phyloP scores from a whole-genome alignment of 495 filamentous ascomycete genomes.

The Cercophora sp. region DNA sequence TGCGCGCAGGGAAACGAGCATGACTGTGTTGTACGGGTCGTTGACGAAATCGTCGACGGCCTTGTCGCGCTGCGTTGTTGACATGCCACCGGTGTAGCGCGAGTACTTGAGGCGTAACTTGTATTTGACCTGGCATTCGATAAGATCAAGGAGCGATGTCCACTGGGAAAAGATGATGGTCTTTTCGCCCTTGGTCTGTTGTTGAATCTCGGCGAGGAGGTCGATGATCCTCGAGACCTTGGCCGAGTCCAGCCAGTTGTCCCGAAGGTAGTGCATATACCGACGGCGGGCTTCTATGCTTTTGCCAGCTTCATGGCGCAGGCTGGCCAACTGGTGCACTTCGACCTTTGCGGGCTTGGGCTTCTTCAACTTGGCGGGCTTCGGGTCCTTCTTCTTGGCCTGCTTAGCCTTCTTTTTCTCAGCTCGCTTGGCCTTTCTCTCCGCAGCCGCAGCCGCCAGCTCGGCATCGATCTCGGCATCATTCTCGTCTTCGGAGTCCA shows the following conservation, averaged over 20 bases:
- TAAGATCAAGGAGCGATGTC: slow-evolving; percentile 84
- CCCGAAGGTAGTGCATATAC: slow-evolving; percentile 64
- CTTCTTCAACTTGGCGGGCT: slow-evolving; percentile 21
- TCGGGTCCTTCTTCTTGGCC: slow-evolving; percentile 15
- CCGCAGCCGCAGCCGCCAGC: slow-evolving; percentile 5
- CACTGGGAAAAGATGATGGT: slow-evolving; percentile 93
- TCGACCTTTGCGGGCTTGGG: slow-evolving; percentile 18
- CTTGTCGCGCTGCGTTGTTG: slow-evolving; percentile 59
- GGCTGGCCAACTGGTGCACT: slow-evolving; percentile 23
- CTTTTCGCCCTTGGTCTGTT: slow-evolving; percentile 58
- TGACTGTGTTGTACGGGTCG: slow-evolving; percentile 60
- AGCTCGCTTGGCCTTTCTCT: slow-evolving; percentile 20
- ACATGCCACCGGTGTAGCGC: slow-evolving; percentile 89
- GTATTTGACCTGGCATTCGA: slow-evolving; percentile 79
- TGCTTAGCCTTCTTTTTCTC: slow-evolving; percentile 7
- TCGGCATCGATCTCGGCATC: slow-evolving; percentile 23
- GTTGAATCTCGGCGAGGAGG: slow-evolving; percentile 51
- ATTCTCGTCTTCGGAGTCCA: slow-evolving; percentile 31
- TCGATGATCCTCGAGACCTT: slow-evolving; percentile 76
- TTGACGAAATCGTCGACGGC: slow-evolving; percentile 72
- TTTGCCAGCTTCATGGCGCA: slow-evolving; percentile 53
- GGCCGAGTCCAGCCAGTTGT: slow-evolving; percentile 67
- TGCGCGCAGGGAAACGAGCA: slow-evolving; percentile 86
- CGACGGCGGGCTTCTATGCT: slow-evolving; percentile 57
- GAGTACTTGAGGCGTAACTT: slow-evolving; percentile 54